Conservation (phyloP, 176 grass and related monocot species). For the Raddia guianensis region DNA sequence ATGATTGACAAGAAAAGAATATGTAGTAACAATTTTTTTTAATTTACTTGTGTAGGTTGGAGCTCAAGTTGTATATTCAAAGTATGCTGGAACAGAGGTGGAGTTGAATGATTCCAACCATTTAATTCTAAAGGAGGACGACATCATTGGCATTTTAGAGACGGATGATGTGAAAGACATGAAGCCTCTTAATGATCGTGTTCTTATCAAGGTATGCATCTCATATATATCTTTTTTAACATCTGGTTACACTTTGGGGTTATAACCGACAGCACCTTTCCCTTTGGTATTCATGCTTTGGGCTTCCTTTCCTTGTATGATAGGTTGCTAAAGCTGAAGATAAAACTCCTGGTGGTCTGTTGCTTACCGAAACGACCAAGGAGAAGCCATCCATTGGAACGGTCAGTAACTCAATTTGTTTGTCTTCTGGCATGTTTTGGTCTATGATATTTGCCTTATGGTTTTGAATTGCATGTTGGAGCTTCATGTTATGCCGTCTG, state of each 20-base stretch:
- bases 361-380: slow-evolving; percentile 65
- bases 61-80: slow-evolving; percentile 69
- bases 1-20: not conserved
- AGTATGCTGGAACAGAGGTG: slow-evolving; percentile 85
- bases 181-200: slow-evolving; percentile 68
- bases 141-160: slow-evolving; percentile 75
- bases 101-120: slow-evolving; percentile 77
- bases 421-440: not conserved
- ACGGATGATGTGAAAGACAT: slow-evolving; percentile 73
- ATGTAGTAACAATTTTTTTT: not conserved
- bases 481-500: slow-evolving; percentile 1
- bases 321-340: slow-evolving; percentile 83
- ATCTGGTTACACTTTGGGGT: slow-evolving; percentile 3
- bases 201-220: slow-evolving; percentile 67
- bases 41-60: slow-evolving; percentile 51
- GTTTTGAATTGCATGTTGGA: slow-evolving; percentile 9
- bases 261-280: not conserved
- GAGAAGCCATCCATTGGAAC: slow-evolving; percentile 86
- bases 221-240: not conserved
- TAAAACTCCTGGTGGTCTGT: slow-evolving; percentile 69
- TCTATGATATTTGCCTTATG: not conserved
- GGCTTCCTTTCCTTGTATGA: not conserved
- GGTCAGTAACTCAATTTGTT: slow-evolving; percentile 44
- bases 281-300: slow-evolving; percentile 11
- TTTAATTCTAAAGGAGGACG: slow-evolving; percentile 84